A percentile compares a stretch with the other conserved stretches of the same genome.
Evolutionary conservation across 2,329 filamentous ascomycete genomes (phyloP).

Genomic region (Neonectria magnoliae): DNA sequence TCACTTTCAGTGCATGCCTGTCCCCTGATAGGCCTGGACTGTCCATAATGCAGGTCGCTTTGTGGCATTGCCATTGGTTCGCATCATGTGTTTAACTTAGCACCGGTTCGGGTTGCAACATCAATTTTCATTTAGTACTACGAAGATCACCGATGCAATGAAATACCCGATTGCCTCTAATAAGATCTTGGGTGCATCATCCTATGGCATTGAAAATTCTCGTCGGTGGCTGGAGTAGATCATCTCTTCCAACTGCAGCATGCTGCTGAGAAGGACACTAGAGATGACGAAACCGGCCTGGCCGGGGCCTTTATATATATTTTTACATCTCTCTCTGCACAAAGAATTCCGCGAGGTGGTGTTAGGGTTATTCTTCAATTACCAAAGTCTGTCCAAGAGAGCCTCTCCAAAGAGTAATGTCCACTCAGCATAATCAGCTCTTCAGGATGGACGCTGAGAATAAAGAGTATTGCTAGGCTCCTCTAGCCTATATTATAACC

Average conservation of each 20-base stretch:
- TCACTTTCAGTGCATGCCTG: slow-evolving; percentile 7
- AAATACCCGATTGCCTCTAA: neutral
- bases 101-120: neutral
- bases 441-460: neutral
- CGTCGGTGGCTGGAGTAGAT: neutral
- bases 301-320: too few species aligned
- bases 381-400: neutral
- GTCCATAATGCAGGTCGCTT: slow-evolving; percentile 4
- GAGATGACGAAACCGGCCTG: too few species aligned
- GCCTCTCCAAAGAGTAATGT: neutral
- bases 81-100: neutral
- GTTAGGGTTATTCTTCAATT: neutral
- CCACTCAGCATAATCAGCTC: neutral
- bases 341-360: neutral
- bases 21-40: neutral
- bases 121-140: neutral
- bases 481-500: too few species aligned
- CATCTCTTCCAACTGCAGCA: too few species aligned
- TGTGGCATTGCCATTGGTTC: slow-evolving; percentile 5
- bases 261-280: neutral
- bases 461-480: too few species aligned
- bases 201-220: neutral
- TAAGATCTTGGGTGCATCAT: neutral
- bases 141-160: neutral
- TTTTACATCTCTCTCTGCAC: too few species aligned